Conservation (phyloP, 2,329 filamentous ascomycete species). For the Cladorrhinum sp. region DNA sequence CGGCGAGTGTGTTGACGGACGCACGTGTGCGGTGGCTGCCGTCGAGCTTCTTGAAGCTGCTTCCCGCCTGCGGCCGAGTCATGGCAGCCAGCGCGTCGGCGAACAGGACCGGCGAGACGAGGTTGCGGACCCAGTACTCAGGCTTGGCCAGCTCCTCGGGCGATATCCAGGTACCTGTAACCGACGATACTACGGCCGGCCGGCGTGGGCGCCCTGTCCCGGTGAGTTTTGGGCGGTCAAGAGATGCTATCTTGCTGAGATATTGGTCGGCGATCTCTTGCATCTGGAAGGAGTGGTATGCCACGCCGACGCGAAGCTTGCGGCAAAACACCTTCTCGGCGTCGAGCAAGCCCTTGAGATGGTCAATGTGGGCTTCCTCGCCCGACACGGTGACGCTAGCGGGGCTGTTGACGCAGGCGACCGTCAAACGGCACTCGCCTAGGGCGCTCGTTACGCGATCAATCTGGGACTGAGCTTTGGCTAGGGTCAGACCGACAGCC, state of each 20-base stretch:
- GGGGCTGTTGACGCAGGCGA: background rate
- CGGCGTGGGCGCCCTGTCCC: no score
- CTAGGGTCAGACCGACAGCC: background rate
- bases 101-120: background rate
- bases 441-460: background rate
- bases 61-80: slow-evolving; percentile 14
- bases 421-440: background rate
- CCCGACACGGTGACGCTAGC: slow-evolving; percentile 37
- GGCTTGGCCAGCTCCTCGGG: slow-evolving; percentile 14
- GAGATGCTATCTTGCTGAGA: no score
- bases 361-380: slow-evolving; percentile 18
- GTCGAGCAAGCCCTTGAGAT: slow-evolving; percentile 6
- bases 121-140: slow-evolving; percentile 33
- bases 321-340: slow-evolving; percentile 8
- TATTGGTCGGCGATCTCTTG: slow-evolving; percentile 18
- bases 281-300: slow-evolving; percentile 32
- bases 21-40: slow-evolving; percentile 10
- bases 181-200: no score
- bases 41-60: slow-evolving; percentile 18
- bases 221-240: no score
- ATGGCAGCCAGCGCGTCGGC: slow-evolving; percentile 11
- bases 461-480: background rate
- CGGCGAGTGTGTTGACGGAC: no score
- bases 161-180: background rate
- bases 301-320: slow-evolving; percentile 20